phyloP scores from a whole-genome alignment of 768 basidiomycete species.

The Peribolospora baueri region DNA sequence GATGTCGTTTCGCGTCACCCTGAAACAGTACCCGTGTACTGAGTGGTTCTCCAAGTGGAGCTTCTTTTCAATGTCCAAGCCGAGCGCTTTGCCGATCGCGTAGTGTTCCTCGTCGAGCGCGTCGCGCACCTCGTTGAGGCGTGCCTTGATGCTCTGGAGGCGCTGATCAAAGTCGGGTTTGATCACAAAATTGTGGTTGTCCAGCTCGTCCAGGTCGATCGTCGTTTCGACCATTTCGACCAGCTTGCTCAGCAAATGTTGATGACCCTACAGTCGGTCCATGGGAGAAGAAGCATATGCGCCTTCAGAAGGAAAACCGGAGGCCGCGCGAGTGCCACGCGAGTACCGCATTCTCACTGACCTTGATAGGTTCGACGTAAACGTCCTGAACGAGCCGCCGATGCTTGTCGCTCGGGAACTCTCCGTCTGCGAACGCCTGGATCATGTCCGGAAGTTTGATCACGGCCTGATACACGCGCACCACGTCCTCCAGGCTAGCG shows the following conservation, averaged over 20 bases:
- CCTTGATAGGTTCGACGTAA: slow-evolving; percentile 40
- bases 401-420: slow-evolving; percentile 10
- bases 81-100: slow-evolving; percentile 40
- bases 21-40: slow-evolving; percentile 74
- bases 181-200: slow-evolving; percentile 58
- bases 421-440: slow-evolving; percentile 32
- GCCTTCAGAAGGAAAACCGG: background rate
- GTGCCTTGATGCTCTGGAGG: slow-evolving; percentile 41
- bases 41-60: slow-evolving; percentile 78
- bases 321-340: too few species aligned
- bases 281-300: background rate
- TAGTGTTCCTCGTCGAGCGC: slow-evolving; percentile 60
- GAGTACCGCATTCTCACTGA: slow-evolving; percentile 15
- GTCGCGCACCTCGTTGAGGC: slow-evolving; percentile 48
- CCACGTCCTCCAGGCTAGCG: slow-evolving; percentile 78
- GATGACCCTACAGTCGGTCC: background rate
- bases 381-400: slow-evolving; percentile 34
- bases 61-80: slow-evolving; percentile 75
- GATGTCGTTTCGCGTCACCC: slow-evolving; percentile 55
- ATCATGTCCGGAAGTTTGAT: slow-evolving; percentile 55
- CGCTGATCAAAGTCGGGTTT: slow-evolving; percentile 69
- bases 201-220: slow-evolving; percentile 60
- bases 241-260: background rate
- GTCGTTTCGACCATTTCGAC: slow-evolving; percentile 87
- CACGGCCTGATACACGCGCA: slow-evolving; percentile 82